Conservation (phyloP, 2,329 filamentous ascomycete species). For the Mollisia scopiformis region DNA sequence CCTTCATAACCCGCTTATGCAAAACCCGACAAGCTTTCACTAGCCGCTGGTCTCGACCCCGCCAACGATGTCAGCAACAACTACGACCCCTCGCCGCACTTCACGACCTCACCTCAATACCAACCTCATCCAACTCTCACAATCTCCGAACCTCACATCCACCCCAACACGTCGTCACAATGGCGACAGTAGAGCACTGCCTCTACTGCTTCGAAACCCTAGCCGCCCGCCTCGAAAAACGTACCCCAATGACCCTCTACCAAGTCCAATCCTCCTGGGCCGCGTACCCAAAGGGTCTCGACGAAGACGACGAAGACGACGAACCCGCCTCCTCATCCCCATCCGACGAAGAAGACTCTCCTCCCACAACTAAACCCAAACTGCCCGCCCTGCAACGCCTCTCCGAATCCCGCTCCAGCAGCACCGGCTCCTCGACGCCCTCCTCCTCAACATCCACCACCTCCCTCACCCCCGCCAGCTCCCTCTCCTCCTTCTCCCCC, state of each 20-base stretch:
- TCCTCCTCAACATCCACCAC: constrained; percentile 22
- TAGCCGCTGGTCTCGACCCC: constrained; percentile 3
- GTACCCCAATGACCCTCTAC: constrained; percentile 66
- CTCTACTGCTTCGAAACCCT: constrained; percentile 92
- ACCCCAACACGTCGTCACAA: constrained; percentile 41
- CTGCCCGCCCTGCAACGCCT: constrained; percentile 20
- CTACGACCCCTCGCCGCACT: not conserved
- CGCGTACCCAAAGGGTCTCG: constrained; percentile 40
- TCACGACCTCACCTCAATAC: not conserved
- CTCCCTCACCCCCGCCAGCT: constrained; percentile 33
- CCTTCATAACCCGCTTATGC: not conserved
- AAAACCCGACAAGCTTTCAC: not conserved
- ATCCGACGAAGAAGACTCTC: not conserved
- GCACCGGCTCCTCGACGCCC: constrained; percentile 17
- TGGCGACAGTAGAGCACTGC: constrained; percentile 87
- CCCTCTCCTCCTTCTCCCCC: constrained; percentile 41
- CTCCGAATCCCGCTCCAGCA: constrained; percentile 10
- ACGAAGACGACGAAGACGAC: constrained; percentile 42
- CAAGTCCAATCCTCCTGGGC: constrained; percentile 70
- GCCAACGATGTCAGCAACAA: constrained; percentile 8
- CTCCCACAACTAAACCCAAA: not conserved
- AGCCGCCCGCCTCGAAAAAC: constrained; percentile 72
- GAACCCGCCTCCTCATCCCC: constrained; percentile 9
- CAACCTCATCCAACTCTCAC: not conserved
- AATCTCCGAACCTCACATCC: not conserved